Evolutionary conservation across 2,329 filamentous ascomycete species (phyloP).

Genomic region (Aureobasidium sp.): DNA sequence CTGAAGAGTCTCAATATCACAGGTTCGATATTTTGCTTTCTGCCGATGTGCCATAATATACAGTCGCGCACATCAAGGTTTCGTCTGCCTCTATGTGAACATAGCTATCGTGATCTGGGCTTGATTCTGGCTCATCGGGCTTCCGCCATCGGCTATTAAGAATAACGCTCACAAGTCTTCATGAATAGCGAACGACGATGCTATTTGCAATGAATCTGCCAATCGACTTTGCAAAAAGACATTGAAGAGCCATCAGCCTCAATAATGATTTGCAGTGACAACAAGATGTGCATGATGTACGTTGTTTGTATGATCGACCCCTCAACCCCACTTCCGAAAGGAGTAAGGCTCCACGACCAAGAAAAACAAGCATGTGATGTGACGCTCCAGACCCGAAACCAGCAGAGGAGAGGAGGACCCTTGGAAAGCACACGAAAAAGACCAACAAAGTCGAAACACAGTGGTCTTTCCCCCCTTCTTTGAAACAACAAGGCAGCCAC

Average conservation of each 20-base stretch:
- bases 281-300: neutral
- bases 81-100: too few relatives aligned
- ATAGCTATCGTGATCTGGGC: too few relatives aligned
- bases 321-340: neutral
- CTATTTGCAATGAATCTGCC: too few relatives aligned
- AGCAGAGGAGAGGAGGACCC: neutral
- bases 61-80: too few relatives aligned
- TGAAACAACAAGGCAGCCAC: constrained; percentile 6
- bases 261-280: neutral
- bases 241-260: neutral
- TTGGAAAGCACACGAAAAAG: constrained; percentile 10
- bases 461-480: neutral
- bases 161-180: too few relatives aligned
- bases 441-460: constrained; percentile 5
- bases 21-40: too few relatives aligned
- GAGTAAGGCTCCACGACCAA: neutral
- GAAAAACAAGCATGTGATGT: constrained; percentile 10
- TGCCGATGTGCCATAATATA: too few relatives aligned
- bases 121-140: too few relatives aligned
- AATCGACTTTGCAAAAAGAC: too few relatives aligned
- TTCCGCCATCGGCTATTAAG: too few relatives aligned
- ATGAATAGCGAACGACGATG: neutral
- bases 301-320: neutral
- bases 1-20: neutral
- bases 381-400: neutral